Base-by-base conservation (phyloP, 208 protist species). In the Trypanosoma vivax region DNA sequence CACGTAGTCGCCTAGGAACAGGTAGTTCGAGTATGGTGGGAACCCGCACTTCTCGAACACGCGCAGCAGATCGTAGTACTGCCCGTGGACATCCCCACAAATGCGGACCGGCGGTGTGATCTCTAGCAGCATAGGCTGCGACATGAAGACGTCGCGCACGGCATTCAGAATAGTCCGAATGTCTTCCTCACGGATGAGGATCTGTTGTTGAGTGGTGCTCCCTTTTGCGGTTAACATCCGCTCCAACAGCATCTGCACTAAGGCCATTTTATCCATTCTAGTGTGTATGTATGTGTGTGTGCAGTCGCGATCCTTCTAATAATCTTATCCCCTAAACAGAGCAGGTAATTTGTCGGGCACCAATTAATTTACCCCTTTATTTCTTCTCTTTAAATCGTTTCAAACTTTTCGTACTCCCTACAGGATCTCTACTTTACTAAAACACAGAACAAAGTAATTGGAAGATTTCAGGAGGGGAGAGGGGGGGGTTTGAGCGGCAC, bases 1-100 rank as follows among this genome's bases (percentile, higher is more conserved):
- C 7, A 99, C 98, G 75, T 99, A 99, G 83, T 85, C 89, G 27
- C 83, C 89, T 34, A 89, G 49, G 52, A 79, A 86, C 1, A 90
- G 51, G 63, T 99, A 99, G 41, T 97, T 99, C 5, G 92, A 76
- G 14, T 93, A 86, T 25, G 91, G 39, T 43, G 39, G 39, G n/a
- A 43, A 43, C n/a, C 39, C 39, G 23, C 39, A 43, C 39, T 43
- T 43, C 39, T 43, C 39, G 23, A 43, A 43, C n/a, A 43, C 39
- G n/a, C 39, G 39, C 39, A 43, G 39, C 39, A 99, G 65, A 65
- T 98, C 96, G 65, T 97, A 98, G 66, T 93, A 98, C 70, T 99
- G 97, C 1, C 97, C 97, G 65, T 99, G 97, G 23, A 96, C 78
- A 68, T 99, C 97, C n/a, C 97, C 97, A 79, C 96, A 99, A 23